Percentiles rank a stretch among this genome's conserved stretches.
phyloP scores from a whole-genome alignment of 2,329 filamentous ascomycete genomes.

The Aspergillus cejpii region DNA sequence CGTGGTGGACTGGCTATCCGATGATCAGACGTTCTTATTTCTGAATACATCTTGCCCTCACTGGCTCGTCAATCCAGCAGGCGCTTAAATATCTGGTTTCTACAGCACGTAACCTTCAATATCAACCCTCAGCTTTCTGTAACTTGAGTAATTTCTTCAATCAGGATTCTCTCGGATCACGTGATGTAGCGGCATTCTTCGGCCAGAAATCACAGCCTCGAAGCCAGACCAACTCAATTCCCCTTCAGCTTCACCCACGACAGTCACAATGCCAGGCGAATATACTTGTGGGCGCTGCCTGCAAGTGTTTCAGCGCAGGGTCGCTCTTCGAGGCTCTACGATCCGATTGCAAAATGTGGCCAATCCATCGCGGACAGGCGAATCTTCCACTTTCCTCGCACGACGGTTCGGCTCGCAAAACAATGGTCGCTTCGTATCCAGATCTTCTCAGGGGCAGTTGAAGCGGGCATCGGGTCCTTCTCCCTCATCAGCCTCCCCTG shows the following conservation, averaged over 20 bases:
- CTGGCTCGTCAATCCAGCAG: not conserved
- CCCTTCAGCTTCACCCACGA: not conserved
- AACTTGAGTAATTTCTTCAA: too few relatives aligned
- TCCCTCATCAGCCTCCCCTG: constrained; percentile 3
- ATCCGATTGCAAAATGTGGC: constrained; percentile 21
- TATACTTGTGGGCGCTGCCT: constrained; percentile 39
- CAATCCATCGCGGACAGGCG: constrained; percentile 21
- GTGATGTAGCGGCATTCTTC: not conserved
- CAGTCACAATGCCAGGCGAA: constrained; percentile 34
- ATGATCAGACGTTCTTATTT: not conserved
- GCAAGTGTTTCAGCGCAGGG: constrained; percentile 30
- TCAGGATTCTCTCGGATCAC: not conserved
- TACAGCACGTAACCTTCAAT: too few relatives aligned
- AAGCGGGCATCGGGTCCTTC: constrained; percentile 13
- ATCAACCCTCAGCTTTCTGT: too few relatives aligned
- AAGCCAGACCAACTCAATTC: not conserved
- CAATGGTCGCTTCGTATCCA: constrained; percentile 18
- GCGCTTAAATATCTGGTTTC: not conserved
- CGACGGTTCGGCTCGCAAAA: constrained; percentile 26
- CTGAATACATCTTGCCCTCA: not conserved
- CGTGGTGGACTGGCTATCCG: not conserved
- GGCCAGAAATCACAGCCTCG: not conserved
- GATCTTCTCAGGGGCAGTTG: constrained; percentile 14
- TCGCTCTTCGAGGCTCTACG: constrained; percentile 18
- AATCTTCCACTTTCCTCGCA: constrained; percentile 20